Conservation (phyloP, 2,329 filamentous ascomycete species). For the Fusarium cicatricum region DNA sequence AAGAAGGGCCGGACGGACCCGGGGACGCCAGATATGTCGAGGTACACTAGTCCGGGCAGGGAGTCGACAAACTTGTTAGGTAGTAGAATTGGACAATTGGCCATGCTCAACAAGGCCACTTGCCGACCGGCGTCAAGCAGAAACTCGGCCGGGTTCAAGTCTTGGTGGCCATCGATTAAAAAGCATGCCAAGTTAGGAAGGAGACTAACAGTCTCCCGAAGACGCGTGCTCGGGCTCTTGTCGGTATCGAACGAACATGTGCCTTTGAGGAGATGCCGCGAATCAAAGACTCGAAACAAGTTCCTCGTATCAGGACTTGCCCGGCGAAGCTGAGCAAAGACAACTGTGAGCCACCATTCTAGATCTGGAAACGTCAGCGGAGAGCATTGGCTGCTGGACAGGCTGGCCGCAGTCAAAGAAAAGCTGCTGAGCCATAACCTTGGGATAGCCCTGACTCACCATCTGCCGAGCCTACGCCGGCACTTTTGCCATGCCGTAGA, state of each 20-base stretch:
- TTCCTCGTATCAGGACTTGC: conserved; percentile 51
- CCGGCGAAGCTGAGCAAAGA: conserved; percentile 48
- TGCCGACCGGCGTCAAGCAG: conserved; percentile 25
- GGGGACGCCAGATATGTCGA: conserved; percentile 61
- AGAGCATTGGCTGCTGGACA: not conserved
- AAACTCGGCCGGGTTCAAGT: conserved; percentile 54
- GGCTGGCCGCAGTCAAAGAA: not conserved
- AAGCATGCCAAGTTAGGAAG: conserved; percentile 58
- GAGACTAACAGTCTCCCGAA: conserved; percentile 49
- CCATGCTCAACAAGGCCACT: conserved; percentile 54
- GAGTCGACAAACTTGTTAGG: conserved; percentile 51
- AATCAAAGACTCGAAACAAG: conserved; percentile 59
- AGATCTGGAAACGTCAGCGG: conserved; percentile 50
- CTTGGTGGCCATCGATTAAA: conserved; percentile 57
- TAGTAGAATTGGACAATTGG: conserved; percentile 51
- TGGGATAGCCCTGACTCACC: conserved; percentile 47
- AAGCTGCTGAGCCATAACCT: not conserved
- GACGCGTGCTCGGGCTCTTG: conserved; percentile 47
- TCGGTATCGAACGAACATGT: conserved; percentile 52
- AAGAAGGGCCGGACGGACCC: conserved; percentile 53
- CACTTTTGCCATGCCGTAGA: conserved; percentile 48
- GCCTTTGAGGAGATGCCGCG: conserved; percentile 52
- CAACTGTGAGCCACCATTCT: conserved; percentile 58
- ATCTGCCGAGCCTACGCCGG: conserved; percentile 54
- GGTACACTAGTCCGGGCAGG: conserved; percentile 56